phyloP scores from a whole-genome alignment of 371 early-diverging fungal species.

The Mucor piriformis region DNA sequence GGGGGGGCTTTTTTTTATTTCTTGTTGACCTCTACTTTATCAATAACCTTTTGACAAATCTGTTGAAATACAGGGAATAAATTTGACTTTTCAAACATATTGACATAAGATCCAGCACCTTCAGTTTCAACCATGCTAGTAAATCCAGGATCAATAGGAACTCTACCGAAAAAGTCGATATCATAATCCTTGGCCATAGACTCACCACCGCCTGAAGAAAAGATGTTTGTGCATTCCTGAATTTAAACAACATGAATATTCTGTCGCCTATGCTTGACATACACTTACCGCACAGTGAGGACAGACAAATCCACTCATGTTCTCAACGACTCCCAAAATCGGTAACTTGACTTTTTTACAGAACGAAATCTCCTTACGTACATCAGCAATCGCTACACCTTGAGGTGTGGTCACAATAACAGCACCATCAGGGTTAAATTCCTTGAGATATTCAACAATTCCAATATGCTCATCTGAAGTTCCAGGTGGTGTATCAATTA shows the following conservation, averaged over 20 bases:
- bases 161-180: constrained; percentile 78
- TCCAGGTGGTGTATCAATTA: constrained; percentile 97
- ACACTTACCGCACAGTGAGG: constrained; percentile 76
- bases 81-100: constrained; percentile 61
- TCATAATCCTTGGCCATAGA: constrained; percentile 81
- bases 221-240: constrained; percentile 89
- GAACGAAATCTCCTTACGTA: constrained; percentile 85
- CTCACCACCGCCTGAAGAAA: constrained; percentile 93
- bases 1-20: background rate
- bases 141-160: constrained; percentile 86
- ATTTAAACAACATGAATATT: background rate
- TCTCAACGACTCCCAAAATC: constrained; percentile 91
- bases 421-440: constrained; percentile 79
- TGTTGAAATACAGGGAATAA: constrained; percentile 64
- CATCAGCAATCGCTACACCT: constrained; percentile 84
- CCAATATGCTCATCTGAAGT: constrained; percentile 94
- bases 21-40: constrained; percentile 22
- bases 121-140: constrained; percentile 69
- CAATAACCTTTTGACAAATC: constrained; percentile 55
- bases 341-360: constrained; percentile 80
- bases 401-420: constrained; percentile 91
- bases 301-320: constrained; percentile 94
- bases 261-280: background rate
- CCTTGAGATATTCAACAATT: constrained; percentile 76
- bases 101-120: constrained; percentile 52